Base-by-base conservation (phyloP, 1,139 yeast genomes). In the Yamadazyma dendronema region DNA sequence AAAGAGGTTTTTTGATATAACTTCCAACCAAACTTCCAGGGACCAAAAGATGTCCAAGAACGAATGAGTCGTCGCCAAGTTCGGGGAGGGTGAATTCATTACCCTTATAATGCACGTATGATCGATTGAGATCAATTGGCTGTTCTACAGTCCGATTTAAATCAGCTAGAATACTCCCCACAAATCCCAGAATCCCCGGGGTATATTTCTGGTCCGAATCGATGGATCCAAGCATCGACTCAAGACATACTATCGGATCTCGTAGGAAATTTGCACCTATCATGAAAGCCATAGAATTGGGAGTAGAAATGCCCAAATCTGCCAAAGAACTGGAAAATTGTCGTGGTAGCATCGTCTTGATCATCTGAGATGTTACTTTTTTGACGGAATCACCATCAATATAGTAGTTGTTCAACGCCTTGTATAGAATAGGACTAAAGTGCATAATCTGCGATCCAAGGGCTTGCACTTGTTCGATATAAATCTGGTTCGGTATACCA, bases 81-180 rank as follows among this genome's bases (percentile, higher is more conserved):
- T 37, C 26, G 11, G 40, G 40, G 6, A 52, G 35, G 0, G 35
- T 35, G 27, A 50, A 39, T 17, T 41, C 42, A 27, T 34, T 43
- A 7, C 37, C 31, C 17, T 23, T 13, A 27, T 34, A 35, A 21
- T 28, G 36, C 30, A 42, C 27, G 25, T 33, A 34, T 3, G 27
- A 21, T 2, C 28, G 26, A 23, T 35, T 27, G n/a, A 40, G 12
- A 8, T 17, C 15, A 9, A 34, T n/a, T 16, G 17, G 7, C 10
- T 32, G 33, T 8, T 15, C 13, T 12, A 34, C 3, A 19, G 22
- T 7, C 4, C 12, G 15, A 6, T 25, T 25, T 6, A 35, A n/a
- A 3, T 14, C 13, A n/a, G 10, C n/a, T 25, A 37, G 23, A 17
- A 37, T 27, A 27, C 33, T 36, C 4, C 40, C 42, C 9, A 33